A percentile compares a stretch with the other conserved stretches of the same genome.
Evolutionary conservation across 192 early-diverging fungal species (phyloP).

Genomic region (Neocallimastix lanati): DNA sequence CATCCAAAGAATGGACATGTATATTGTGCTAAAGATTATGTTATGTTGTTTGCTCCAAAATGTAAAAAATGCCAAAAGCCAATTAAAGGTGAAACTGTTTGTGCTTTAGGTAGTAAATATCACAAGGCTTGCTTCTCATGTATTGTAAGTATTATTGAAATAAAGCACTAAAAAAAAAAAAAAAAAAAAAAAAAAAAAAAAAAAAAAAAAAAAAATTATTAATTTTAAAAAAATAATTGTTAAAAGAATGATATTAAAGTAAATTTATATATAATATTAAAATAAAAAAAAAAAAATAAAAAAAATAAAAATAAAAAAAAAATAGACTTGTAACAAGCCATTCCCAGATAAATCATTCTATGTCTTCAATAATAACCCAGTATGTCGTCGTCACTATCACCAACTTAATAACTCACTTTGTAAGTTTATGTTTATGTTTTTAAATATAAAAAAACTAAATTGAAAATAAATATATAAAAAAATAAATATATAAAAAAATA

Average conservation of each 20-base stretch:
- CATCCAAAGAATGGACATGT: slow-evolving; percentile 21
- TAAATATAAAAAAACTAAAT: no score
- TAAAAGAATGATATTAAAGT: no score
- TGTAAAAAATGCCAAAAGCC: slow-evolving; percentile 39
- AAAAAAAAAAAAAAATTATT: no score
- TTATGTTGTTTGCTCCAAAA: slow-evolving; percentile 40
- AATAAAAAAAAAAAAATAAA: no score
- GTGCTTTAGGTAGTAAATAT: slow-evolving; percentile 52
- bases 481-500: not conserved
- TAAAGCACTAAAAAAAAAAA: no score
- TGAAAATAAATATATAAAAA: no score
- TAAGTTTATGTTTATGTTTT: slow-evolving; percentile 47
- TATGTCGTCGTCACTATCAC: slow-evolving; percentile 74
- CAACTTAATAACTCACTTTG: slow-evolving; percentile 71
- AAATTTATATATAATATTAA: no score
- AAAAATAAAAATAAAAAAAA: no score
- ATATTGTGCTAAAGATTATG: slow-evolving; percentile 51
- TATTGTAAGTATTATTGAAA: not conserved
- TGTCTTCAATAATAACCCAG: slow-evolving; percentile 67
- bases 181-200: no score
- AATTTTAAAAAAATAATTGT: no score
- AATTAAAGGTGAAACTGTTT: slow-evolving; percentile 53
- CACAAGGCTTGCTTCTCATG: slow-evolving; percentile 58
- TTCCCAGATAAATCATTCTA: slow-evolving; percentile 75
- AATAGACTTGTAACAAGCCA: slow-evolving; percentile 40